phyloP scores from a whole-genome alignment of 2,329 filamentous ascomycete species.

The Didymella segeticola region DNA sequence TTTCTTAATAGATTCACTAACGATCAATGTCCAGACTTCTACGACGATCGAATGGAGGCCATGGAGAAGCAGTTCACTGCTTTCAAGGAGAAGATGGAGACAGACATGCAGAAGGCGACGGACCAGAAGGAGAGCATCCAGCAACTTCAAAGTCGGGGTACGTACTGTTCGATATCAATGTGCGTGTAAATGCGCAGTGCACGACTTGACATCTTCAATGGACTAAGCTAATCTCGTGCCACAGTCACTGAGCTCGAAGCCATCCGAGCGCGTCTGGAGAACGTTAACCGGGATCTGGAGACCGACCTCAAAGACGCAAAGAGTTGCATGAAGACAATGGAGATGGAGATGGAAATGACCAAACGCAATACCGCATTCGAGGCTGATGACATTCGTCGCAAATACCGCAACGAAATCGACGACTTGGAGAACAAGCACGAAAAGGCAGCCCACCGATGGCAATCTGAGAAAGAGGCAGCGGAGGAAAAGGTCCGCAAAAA shows the following conservation, averaged over 20 bases:
- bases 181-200: too few species aligned
- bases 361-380: conserved; percentile 60
- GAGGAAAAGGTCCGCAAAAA: conserved; percentile 52
- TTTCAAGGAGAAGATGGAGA: conserved; percentile 75
- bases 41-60: conserved; percentile 76
- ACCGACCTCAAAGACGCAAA: conserved; percentile 71
- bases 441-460: conserved; percentile 63
- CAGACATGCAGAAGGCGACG: conserved; percentile 71
- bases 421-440: conserved; percentile 61
- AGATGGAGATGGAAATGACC: conserved; percentile 59
- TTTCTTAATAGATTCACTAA: conserved; percentile 80
- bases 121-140: conserved; percentile 76
- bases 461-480: conserved; percentile 58
- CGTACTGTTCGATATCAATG: conserved; percentile 37
- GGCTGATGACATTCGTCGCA: conserved; percentile 60
- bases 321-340: conserved; percentile 58
- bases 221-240: not conserved
- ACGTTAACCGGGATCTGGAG: conserved; percentile 64
- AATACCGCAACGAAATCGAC: conserved; percentile 64
- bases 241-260: conserved; percentile 65
- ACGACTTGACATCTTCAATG: not conserved
- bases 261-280: conserved; percentile 57
- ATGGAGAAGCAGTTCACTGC: conserved; percentile 76
- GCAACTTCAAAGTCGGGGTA: conserved; percentile 77
- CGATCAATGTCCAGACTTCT: conserved; percentile 72